Percentiles rank a stretch among this genome's conserved stretches.
phyloP scores from a whole-genome alignment of 441 rosid species.

The Gossypium gossypioides region DNA sequence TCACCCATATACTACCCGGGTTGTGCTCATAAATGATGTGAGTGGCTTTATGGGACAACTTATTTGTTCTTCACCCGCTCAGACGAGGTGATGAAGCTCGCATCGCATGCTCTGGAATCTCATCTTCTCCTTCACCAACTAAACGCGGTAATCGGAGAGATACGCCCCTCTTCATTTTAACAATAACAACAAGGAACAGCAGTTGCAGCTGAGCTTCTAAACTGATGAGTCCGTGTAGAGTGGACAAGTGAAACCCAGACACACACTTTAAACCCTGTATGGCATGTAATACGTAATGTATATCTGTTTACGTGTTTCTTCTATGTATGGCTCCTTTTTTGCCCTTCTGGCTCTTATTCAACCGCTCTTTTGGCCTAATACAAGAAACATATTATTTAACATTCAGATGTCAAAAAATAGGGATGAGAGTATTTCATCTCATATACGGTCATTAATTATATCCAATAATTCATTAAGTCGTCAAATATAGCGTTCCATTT shows the following conservation, averaged over 20 bases:
- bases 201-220: neutral
- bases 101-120: conserved; percentile 40
- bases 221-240: neutral
- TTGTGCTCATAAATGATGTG: neutral
- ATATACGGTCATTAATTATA: too few relatives aligned
- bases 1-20: neutral
- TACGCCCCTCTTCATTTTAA: conserved; percentile 36
- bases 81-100: conserved; percentile 60
- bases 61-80: conserved; percentile 45
- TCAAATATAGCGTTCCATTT: neutral
- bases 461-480: neutral
- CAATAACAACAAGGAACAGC: neutral
- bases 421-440: too few relatives aligned
- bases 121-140: conserved; percentile 67
- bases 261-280: neutral
- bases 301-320: neutral
- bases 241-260: neutral
- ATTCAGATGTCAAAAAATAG: too few relatives aligned
- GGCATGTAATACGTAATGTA: neutral
- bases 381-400: too few relatives aligned
- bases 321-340: neutral
- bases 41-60: neutral
- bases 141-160: conserved; percentile 81
- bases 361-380: too few relatives aligned
- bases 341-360: neutral